Conservation (phyloP, 306 rosid species). For the Arachis hypogaea region DNA sequence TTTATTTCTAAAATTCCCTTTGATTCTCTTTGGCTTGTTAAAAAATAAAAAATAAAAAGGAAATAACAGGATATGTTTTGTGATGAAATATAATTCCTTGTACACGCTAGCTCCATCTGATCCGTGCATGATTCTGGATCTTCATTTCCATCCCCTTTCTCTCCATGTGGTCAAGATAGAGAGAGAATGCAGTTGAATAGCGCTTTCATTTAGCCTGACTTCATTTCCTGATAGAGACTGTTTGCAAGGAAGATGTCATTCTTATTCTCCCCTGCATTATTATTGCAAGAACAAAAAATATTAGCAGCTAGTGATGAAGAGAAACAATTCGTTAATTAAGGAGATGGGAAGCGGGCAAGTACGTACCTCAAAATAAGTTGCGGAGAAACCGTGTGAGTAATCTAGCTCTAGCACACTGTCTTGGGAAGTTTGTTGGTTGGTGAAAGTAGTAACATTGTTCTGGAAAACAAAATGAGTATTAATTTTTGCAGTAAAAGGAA, state of each 20-base stretch:
- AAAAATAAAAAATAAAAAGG: conserved; percentile 34
- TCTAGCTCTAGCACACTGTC: conserved; percentile 65
- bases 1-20: conserved; percentile 49
- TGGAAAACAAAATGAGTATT: conserved; percentile 35
- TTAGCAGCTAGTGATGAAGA: not conserved
- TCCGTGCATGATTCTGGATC: too few relatives aligned
- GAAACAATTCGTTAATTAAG: not conserved
- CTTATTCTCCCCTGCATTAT: conserved; percentile 55
- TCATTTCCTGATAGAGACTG: conserved; percentile 63
- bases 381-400: conserved; percentile 83
- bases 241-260: too few relatives aligned
- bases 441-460: conserved; percentile 48
- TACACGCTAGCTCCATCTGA: conserved; percentile 11
- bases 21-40: conserved; percentile 57
- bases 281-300: not conserved
- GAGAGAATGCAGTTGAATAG: not conserved
- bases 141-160: too few relatives aligned
- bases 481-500: not conserved
- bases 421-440: conserved; percentile 60
- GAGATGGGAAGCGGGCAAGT: not conserved
- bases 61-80: conserved; percentile 42
- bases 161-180: too few relatives aligned
- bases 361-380: conserved; percentile 78
- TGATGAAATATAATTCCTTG: conserved; percentile 48
- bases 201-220: conserved; percentile 4